Base-by-base conservation (phyloP, 768 basidiomycete species). In the Suillus weaverae region DNA sequence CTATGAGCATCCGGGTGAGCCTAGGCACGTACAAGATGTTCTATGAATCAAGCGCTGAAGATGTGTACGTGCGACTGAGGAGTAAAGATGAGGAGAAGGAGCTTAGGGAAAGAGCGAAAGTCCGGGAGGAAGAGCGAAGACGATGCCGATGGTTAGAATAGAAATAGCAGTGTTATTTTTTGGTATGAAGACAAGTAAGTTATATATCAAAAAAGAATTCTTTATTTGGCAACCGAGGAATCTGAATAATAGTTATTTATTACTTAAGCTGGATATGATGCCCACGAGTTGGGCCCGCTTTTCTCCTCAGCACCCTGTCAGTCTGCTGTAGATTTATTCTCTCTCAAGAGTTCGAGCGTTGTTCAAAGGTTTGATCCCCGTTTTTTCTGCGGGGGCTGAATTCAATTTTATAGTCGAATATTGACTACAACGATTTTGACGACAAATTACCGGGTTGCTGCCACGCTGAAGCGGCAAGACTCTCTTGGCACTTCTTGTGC, bases 11-110 rank as follows among this genome's bases (percentile, higher is more conserved):
- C 63, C 85, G 86, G 62, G 82, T 94, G 36, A 79, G 81, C 57
- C 69, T 80, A 64, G 83, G 85, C 48, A 81, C 81, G 66, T 93
- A 92, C 81, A 89, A 86, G 75, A 70, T 94, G 35, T 76, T 88
- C 74, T 91, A 90, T 71, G 89, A 89, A 71, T 80, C 74, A 2
- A 89, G 86, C 44, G 77, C 81, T n/a, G 90, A 91, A 73, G 89
- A 91, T 51, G 69, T 75, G 38, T 54, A 86, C 30, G 78, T 78
- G 76, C 83, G 84, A 44, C 22, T 65, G 59, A 72, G 80, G 62
- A 64, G 73, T 35, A 60, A 38, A 50, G 80, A 76, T 59, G 81
- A 77, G 62, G 73, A 71, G 72, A 70, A 55, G 70, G 71, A 59
- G 59, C 70, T 82, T 71, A 57, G 66, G 64, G 79, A 76, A 66